Percentiles rank a stretch among this genome's conserved stretches.
Conservation (phyloP, 2,329 filamentous ascomycete genomes). For the Fusarium burgessii region DNA sequence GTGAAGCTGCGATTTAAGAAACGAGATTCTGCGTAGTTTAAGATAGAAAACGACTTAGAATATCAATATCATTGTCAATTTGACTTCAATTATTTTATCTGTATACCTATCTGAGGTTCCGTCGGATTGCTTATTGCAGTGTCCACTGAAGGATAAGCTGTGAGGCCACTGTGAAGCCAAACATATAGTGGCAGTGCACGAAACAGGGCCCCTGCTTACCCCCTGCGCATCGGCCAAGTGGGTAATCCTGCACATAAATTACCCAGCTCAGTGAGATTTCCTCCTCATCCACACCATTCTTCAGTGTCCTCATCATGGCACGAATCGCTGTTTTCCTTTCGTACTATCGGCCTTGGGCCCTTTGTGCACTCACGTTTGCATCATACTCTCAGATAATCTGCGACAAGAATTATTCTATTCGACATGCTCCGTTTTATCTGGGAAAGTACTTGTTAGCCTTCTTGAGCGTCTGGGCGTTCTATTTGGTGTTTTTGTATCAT, state of each 20-base stretch:
- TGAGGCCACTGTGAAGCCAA: not conserved
- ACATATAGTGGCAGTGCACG: not conserved
- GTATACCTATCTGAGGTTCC: not conserved
- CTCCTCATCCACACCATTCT: not conserved
- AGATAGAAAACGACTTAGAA: fast-evolving
- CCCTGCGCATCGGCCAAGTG: conserved; percentile 4
- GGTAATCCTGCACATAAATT: conserved; percentile 18
- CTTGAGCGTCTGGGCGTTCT: conserved; percentile 17
- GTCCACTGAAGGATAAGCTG: not conserved
- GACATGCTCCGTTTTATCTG: not conserved
- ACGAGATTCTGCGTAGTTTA: not conserved
- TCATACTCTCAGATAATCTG: not conserved
- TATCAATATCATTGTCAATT: not conserved
- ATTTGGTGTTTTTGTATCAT: conserved; percentile 18
- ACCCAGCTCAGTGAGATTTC: conserved; percentile 12
- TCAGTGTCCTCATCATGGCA: conserved; percentile 6
- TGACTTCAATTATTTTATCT: no score
- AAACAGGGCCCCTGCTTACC: conserved; percentile 4
- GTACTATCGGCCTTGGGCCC: conserved; percentile 26
- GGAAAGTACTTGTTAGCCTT: not conserved
- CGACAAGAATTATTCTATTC: conserved; percentile 1
- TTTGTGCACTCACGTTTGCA: not conserved
- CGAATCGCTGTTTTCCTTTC: conserved; percentile 21
- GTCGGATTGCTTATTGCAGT: not conserved
- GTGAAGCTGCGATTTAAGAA: conserved; percentile 33